Conservation (phyloP, 495 filamentous ascomycete genomes). For the Astrothelium macrocarpum region DNA sequence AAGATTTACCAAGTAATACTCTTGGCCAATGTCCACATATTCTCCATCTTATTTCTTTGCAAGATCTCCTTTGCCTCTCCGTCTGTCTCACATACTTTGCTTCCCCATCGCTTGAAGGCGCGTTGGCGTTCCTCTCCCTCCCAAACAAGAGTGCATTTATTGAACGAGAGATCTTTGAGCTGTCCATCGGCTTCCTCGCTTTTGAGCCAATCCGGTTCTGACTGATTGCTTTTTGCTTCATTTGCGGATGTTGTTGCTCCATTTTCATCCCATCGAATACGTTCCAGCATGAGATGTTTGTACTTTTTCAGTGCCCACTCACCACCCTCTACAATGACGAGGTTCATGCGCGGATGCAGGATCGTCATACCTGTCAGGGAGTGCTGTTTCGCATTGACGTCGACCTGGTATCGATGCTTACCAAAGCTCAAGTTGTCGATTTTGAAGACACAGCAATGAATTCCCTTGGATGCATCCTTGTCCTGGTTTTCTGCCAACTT, state of each 20-base stretch:
- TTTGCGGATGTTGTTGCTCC: constrained; percentile 53
- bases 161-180: constrained; percentile 66
- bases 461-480: constrained; percentile 76
- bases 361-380: constrained; percentile 79
- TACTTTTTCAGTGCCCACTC: constrained; percentile 68
- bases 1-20: constrained; percentile 23
- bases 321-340: constrained; percentile 89
- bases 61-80: constrained; percentile 74
- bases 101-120: constrained; percentile 77
- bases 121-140: constrained; percentile 74
- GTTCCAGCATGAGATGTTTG: constrained; percentile 82
- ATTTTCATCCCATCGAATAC: constrained; percentile 92
- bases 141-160: constrained; percentile 73
- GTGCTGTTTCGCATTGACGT: constrained; percentile 81
- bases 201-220: constrained; percentile 57
- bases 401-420: constrained; percentile 85
- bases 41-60: constrained; percentile 77
- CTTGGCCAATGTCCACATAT: constrained; percentile 93
- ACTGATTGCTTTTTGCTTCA: constrained; percentile 43
- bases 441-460: constrained; percentile 76
- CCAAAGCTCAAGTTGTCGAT: constrained; percentile 81
- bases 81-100: constrained; percentile 80
- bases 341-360: constrained; percentile 74
- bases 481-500: constrained; percentile 78
- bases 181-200: constrained; percentile 65